Percentiles rank a stretch among this genome's conserved stretches.
These are phyloP conservation scores for Persicaria maculosa DNA, from an alignment of 148 eudicot species.

Conservation along the genomic window DNA sequence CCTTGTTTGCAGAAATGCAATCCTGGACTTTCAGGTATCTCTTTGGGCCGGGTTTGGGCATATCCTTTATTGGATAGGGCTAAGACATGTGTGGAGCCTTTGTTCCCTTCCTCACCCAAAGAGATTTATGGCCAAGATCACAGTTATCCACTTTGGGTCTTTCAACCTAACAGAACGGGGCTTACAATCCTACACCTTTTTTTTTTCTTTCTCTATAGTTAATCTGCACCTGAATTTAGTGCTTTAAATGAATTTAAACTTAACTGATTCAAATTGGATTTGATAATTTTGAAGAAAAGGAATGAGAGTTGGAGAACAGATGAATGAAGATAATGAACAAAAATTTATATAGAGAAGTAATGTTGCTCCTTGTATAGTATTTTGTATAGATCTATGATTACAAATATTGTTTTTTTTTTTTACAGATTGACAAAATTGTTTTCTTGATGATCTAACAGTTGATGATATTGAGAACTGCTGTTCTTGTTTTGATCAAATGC, in stretches of 20 bases:
- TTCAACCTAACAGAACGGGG: background rate
- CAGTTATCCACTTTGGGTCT: no score
- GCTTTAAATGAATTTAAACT: background rate
- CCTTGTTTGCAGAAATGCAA: no score
- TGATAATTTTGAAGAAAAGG: background rate
- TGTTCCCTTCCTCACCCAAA: no score
- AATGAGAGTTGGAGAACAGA: background rate
- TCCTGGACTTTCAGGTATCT: no score
- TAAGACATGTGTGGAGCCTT: no score
- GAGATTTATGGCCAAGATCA: no score
- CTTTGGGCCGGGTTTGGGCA: no score
- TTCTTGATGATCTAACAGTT: background rate
- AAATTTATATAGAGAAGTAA: background rate
- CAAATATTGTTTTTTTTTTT: background rate
- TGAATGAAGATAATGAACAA: background rate
- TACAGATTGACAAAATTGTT: constrained; percentile 5
- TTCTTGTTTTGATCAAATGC: constrained; percentile 6
- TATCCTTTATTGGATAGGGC: no score
- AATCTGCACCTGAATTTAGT: no score
- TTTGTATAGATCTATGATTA: background rate
- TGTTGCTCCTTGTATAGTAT: background rate
- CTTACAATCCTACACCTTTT: no score
- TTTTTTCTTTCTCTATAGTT: no score
- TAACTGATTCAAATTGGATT: background rate
- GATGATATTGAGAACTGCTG: background rate